Percentiles rank a stretch among this genome's conserved stretches.
Evolutionary conservation across 257 asterid species (phyloP).

Genomic region (Solanum ossicruentum): DNA sequence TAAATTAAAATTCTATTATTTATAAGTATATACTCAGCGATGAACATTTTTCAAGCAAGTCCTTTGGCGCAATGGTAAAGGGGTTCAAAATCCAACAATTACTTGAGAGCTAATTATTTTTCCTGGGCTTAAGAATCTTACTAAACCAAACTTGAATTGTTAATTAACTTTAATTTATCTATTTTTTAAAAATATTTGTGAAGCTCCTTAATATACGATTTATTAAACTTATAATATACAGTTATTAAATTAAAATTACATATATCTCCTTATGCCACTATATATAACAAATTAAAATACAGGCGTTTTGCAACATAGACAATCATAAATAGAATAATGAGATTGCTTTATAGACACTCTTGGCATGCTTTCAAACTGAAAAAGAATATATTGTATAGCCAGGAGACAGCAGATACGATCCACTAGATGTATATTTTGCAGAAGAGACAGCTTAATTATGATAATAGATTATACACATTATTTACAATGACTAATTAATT

Average conservation of each 20-base stretch:
- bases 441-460: neutral
- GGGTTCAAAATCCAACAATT: too few species aligned
- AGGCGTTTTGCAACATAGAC: neutral
- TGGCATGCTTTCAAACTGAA: constrained; percentile 35
- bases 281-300: neutral
- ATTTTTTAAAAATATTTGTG: too few species aligned
- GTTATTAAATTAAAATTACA: neutral
- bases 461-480: neutral
- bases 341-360: constrained; percentile 27
- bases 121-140: too few species aligned
- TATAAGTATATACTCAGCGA: too few species aligned
- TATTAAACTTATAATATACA: too few species aligned
- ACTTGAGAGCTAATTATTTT: too few species aligned
- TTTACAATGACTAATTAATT: neutral
- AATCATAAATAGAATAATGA: constrained; percentile 8
- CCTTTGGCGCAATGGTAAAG: too few species aligned
- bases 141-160: too few species aligned
- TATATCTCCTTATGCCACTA: neutral
- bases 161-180: too few species aligned
- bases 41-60: too few species aligned
- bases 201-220: too few species aligned
- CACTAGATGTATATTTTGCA: neutral
- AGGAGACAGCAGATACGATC: neutral
- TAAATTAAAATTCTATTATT: too few species aligned
- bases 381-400: neutral